A percentile compares a stretch with the other conserved stretches of the same genome.
These are phyloP conservation scores for Penicillium chermesinum DNA, from an alignment of 495 filamentous ascomycete genomes.

Conservation along the genomic window DNA sequence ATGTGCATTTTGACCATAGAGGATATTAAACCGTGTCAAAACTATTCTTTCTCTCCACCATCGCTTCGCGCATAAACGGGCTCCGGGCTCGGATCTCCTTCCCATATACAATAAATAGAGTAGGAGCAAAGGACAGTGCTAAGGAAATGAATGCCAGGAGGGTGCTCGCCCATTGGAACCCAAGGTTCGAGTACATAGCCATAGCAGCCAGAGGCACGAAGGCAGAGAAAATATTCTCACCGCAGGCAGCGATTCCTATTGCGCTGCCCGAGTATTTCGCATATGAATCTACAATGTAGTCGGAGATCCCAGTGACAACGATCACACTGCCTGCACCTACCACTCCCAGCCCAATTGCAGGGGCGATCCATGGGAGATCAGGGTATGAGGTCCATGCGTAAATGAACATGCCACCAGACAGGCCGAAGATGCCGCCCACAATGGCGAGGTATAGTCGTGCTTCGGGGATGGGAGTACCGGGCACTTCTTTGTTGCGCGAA, in stretches of 20 bases:
- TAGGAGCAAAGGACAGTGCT: slow-evolving; percentile 26
- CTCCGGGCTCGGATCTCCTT: slow-evolving; percentile 27
- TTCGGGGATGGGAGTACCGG: slow-evolving; percentile 32
- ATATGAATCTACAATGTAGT: slow-evolving; percentile 34
- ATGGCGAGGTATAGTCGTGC: slow-evolving; percentile 34
- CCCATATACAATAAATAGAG: slow-evolving; percentile 27
- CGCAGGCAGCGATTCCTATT: slow-evolving; percentile 30
- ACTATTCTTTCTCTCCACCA: slow-evolving; percentile 24
- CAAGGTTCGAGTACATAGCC: slow-evolving; percentile 38
- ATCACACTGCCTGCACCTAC: slow-evolving; percentile 28
- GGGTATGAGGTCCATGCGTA: slow-evolving; percentile 38
- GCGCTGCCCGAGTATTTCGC: slow-evolving; percentile 31
- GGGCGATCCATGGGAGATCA: slow-evolving; percentile 32
- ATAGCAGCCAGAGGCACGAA: slow-evolving; percentile 38
- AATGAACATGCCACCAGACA: slow-evolving; percentile 35
- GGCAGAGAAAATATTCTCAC: slow-evolving; percentile 35
- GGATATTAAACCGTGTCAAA: slow-evolving; percentile 18
- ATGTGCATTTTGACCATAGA: slow-evolving; percentile 2
- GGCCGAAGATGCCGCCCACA: slow-evolving; percentile 23
- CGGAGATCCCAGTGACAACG: slow-evolving; percentile 25
- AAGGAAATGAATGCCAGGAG: slow-evolving; percentile 36
- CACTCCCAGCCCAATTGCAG: slow-evolving; percentile 34
- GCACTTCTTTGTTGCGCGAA: slow-evolving; percentile 24
- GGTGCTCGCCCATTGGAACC: slow-evolving; percentile 42
- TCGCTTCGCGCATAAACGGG: slow-evolving; percentile 35